These are phyloP conservation scores for Cyclocybe aegerita DNA, from an alignment of 768 basidiomycete genomes.

Conservation along the genomic window DNA sequence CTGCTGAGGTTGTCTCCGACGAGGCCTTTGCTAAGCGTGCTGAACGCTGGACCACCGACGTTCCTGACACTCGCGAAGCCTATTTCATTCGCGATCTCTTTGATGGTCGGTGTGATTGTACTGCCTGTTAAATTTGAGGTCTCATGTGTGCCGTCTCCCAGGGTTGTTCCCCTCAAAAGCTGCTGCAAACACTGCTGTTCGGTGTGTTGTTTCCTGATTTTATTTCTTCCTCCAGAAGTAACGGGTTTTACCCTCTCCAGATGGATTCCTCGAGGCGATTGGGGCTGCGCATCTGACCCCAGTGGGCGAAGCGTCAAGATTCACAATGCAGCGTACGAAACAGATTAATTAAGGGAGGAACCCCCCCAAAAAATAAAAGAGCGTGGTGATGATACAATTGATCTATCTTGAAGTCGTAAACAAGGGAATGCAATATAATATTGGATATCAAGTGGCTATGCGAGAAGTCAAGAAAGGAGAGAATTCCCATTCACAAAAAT, in stretches of 20 bases:
- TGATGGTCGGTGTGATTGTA: slow-evolving; percentile 51
- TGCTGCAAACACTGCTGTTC: slow-evolving; percentile 88
- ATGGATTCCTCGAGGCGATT: slow-evolving; percentile 94
- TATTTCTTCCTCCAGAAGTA: slow-evolving; percentile 1
- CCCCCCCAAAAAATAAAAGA: slow-evolving; percentile 28
- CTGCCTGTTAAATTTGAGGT: not conserved
- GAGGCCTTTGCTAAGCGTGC: slow-evolving; percentile 71
- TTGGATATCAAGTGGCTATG: slow-evolving; percentile 11
- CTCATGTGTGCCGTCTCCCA: slow-evolving; percentile 26
- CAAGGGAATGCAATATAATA: slow-evolving; percentile 22
- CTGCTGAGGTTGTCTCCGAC: slow-evolving; percentile 73
- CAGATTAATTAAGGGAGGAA: slow-evolving; percentile 27
- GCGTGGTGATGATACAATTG: slow-evolving; percentile 26
- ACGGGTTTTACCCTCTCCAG: slow-evolving; percentile 32
- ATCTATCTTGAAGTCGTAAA: slow-evolving; percentile 27
- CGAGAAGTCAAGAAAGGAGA: slow-evolving; percentile 4
- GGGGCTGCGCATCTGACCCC: slow-evolving; percentile 95
- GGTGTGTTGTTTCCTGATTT: slow-evolving; percentile 45
- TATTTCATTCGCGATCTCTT: slow-evolving; percentile 93
- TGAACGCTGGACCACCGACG: slow-evolving; percentile 75
- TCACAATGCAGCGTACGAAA: slow-evolving; percentile 86
- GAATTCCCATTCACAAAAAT: slow-evolving; percentile 7
- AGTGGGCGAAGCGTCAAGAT: slow-evolving; percentile 95
- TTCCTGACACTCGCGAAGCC: slow-evolving; percentile 96
- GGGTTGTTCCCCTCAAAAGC: slow-evolving; percentile 82